Conservation (phyloP, 345 rosid genomes). For the Pugionium cornutum region DNA sequence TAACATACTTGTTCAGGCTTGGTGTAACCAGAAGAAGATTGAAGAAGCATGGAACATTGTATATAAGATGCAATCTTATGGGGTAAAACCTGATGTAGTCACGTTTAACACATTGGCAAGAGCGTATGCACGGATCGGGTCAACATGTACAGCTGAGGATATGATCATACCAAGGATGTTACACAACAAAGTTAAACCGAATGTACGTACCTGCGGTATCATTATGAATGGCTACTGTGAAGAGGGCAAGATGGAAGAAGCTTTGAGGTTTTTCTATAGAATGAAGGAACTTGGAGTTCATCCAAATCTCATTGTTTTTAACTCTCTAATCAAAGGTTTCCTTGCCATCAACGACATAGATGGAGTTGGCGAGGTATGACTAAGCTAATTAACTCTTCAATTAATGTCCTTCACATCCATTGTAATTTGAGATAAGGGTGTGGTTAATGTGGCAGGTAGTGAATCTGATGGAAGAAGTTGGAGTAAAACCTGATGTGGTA, state of each 20-base stretch:
- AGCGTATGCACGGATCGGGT: constrained; percentile 66
- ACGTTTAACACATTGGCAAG: constrained; percentile 77
- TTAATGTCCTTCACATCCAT: background rate
- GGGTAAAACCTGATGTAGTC: constrained; percentile 75
- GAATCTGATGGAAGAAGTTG: constrained; percentile 67
- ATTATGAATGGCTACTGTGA: constrained; percentile 78
- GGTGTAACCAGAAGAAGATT: constrained; percentile 70
- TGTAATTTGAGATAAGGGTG: background rate
- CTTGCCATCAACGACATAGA: constrained; percentile 55
- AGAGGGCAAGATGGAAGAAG: constrained; percentile 81
- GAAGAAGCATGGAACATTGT: constrained; percentile 79
- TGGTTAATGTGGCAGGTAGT: constrained; percentile 47
- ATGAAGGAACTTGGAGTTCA: constrained; percentile 84
- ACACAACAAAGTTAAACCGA: constrained; percentile 60
- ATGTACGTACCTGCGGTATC: constrained; percentile 80
- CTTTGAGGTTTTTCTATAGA: constrained; percentile 65
- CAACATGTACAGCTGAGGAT: constrained; percentile 67
- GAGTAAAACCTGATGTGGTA: constrained; percentile 72
- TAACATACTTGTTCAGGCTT: constrained; percentile 74
- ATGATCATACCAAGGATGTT: constrained; percentile 75
- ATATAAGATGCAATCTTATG: constrained; percentile 66
- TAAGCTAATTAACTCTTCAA: constrained; percentile 1
- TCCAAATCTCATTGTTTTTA: constrained; percentile 84
- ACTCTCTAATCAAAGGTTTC: constrained; percentile 83
- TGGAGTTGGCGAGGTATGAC: constrained; percentile 76